A percentile compares a stretch with the other conserved stretches of the same genome.
Evolutionary conservation across 2,329 filamentous ascomycete species (phyloP).

Genomic region (Diaporthe caulivora): DNA sequence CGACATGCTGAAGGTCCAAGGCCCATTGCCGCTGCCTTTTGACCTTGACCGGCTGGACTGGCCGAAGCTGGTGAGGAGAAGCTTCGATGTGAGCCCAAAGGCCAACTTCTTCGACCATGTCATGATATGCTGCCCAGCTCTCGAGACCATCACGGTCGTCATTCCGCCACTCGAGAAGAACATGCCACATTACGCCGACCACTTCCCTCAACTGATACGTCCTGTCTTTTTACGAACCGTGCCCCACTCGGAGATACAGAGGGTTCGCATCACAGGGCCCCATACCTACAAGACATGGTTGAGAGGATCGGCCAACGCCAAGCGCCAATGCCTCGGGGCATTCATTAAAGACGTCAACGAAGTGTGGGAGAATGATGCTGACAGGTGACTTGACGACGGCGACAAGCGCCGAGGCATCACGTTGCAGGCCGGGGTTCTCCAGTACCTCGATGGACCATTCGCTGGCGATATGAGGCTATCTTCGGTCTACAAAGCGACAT

Average conservation of each 20-base stretch:
- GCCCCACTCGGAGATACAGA: background rate
- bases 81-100: too few species aligned
- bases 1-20: background rate
- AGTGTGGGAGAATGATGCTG: background rate
- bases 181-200: constrained; percentile 5
- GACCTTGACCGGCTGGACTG: background rate
- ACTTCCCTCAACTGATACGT: background rate
- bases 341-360: constrained; percentile 12
- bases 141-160: background rate
- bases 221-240: background rate
- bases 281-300: background rate
- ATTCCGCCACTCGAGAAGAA: background rate
- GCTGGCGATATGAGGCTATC: background rate
- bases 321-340: background rate
- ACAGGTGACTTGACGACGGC: accelerated
- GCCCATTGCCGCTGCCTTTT: background rate
- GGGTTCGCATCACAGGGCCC: background rate
- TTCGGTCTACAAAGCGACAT: background rate
- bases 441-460: background rate
- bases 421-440: constrained; percentile 8
- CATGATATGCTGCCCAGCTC: background rate
- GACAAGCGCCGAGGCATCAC: background rate
- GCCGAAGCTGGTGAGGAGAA: background rate
- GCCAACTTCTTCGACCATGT: background rate
- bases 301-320: background rate